Evolutionary conservation across 805 yeast genomes (phyloP).

Genomic region (Brettanomyces naardenensis): DNA sequence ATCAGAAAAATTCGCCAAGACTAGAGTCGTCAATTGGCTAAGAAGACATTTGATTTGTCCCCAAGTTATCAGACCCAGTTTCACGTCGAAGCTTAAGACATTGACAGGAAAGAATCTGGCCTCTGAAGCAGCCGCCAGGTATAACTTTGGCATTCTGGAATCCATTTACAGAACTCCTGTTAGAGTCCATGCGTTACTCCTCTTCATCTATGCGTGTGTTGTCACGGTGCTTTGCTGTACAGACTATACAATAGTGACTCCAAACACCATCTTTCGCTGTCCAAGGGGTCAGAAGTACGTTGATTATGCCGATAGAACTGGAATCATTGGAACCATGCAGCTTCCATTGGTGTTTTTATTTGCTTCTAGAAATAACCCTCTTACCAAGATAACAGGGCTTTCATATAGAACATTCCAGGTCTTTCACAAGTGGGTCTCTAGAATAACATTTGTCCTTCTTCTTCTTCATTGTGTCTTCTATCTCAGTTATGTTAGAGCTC

Average conservation of each 20-base stretch:
- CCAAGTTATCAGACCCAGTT: slow-evolving; percentile 20
- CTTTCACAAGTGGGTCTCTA: slow-evolving; percentile 33
- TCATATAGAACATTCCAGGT: slow-evolving; percentile 29
- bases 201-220: slow-evolving; percentile 20
- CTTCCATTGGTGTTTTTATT: slow-evolving; percentile 28
- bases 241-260: slow-evolving; percentile 20
- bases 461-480: slow-evolving; percentile 32
- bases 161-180: slow-evolving; percentile 24
- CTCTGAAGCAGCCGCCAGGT: slow-evolving; percentile 2
- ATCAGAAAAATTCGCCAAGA: slow-evolving; percentile 16
- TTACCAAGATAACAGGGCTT: slow-evolving; percentile 25
- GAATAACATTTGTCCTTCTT: slow-evolving; percentile 30
- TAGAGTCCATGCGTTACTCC: slow-evolving; percentile 25
- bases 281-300: slow-evolving; percentile 22
- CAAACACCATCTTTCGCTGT: slow-evolving; percentile 26
- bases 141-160: slow-evolving; percentile 4
- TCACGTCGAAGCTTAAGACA: slow-evolving; percentile 3
- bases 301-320: slow-evolving; percentile 36
- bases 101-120: slow-evolving; percentile 1
- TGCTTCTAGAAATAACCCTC: slow-evolving; percentile 28
- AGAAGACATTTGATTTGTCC: slow-evolving; percentile 27
- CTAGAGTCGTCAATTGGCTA: slow-evolving; percentile 20
- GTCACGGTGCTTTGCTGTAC: slow-evolving; percentile 22
- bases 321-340: slow-evolving; percentile 34
- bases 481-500: slow-evolving; percentile 26